These are phyloP conservation scores for Lactifluus pinguis DNA, from an alignment of 768 basidiomycete species.

Conservation along the genomic window DNA sequence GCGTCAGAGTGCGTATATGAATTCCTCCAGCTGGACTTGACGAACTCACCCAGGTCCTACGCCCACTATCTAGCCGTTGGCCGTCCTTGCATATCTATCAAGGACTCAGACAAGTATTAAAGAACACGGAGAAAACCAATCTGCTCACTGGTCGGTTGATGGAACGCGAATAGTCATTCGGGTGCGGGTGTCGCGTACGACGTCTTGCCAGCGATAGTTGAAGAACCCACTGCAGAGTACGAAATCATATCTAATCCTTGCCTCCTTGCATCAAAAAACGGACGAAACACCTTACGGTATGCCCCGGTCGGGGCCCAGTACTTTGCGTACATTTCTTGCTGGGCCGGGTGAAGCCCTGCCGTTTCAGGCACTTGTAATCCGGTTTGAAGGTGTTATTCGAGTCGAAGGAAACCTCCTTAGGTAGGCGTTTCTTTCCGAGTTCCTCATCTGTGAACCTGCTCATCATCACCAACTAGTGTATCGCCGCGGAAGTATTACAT, in stretches of 20 bases:
- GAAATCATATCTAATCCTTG: constrained; percentile 68
- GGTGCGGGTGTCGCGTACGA: constrained; percentile 33
- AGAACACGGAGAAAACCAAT: constrained; percentile 75
- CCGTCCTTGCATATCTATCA: constrained; percentile 60
- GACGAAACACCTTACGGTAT: constrained; percentile 48
- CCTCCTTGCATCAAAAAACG: constrained; percentile 51
- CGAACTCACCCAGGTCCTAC: constrained; percentile 7
- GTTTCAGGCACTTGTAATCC: constrained; percentile 56
- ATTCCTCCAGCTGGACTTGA: background rate
- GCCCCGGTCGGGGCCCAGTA: constrained; percentile 40
- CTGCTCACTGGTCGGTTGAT: constrained; percentile 77
- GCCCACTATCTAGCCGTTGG: constrained; percentile 47
- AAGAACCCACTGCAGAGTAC: constrained; percentile 47
- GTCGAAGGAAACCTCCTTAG: constrained; percentile 68
- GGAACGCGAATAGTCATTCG: constrained; percentile 71
- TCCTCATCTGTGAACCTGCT: background rate
- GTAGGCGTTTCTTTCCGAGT: constrained; percentile 29
- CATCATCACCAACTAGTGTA: constrained; percentile 37
- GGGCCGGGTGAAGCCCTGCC: constrained; percentile 75
- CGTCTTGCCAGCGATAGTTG: background rate
- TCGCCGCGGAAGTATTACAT: constrained; percentile 65
- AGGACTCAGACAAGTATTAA: constrained; percentile 68
- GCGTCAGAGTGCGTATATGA: constrained; percentile 50
- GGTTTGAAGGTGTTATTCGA: constrained; percentile 74
- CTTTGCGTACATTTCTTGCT: constrained; percentile 61